phyloP scores from a whole-genome alignment of 202 grass and related monocot genomes.

The Carex sylvatica region DNA sequence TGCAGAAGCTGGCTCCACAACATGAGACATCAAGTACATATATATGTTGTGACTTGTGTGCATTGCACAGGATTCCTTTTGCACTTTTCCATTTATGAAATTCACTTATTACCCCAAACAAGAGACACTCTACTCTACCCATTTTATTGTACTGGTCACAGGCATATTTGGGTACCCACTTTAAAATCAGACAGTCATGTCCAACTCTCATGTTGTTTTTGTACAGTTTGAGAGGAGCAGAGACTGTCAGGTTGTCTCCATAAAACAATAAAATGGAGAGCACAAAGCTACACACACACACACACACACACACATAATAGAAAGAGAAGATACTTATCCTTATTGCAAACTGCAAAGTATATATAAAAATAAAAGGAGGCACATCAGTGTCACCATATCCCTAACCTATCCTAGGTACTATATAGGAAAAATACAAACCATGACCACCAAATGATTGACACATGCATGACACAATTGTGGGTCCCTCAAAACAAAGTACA shows the following conservation, averaged over 20 bases:
- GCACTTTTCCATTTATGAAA: not conserved
- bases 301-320: not conserved
- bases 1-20: slow-evolving; percentile 9
- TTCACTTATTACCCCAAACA: not conserved
- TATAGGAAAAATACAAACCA: slow-evolving; percentile 1
- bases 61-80: not conserved
- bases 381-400: not conserved
- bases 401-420: not conserved
- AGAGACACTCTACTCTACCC: not conserved
- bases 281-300: not conserved
- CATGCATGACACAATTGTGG: slow-evolving; percentile 18
- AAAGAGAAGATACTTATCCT: not conserved
- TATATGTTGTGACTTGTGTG: not conserved
- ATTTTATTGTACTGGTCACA: not conserved
- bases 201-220: not conserved
- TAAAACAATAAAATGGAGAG: not conserved
- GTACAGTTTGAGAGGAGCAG: not conserved
- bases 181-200: not conserved
- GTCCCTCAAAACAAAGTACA: slow-evolving; percentile 14
- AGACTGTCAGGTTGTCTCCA: slow-evolving; percentile 7
- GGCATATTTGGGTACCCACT: not conserved
- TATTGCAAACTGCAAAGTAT: not conserved
- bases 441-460: slow-evolving; percentile 27
- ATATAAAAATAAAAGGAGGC: not conserved
- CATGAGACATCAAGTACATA: not conserved